Evolutionary conservation across 495 filamentous ascomycete species (phyloP).

Genomic region (Xylaria castorea): DNA sequence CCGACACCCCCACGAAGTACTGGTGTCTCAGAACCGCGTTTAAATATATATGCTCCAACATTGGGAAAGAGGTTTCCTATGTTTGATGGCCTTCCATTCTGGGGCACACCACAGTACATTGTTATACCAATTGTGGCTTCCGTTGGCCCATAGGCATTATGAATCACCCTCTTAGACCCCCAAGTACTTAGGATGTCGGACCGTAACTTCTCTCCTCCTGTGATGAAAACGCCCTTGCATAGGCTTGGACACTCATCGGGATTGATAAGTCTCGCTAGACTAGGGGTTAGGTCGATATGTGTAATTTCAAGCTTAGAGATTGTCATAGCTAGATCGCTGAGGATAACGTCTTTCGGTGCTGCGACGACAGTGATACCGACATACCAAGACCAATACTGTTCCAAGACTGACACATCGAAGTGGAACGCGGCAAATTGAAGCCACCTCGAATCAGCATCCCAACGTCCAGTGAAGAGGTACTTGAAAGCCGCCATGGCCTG

Average conservation of each 20-base stretch:
- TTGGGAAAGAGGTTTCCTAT: conserved; percentile 86
- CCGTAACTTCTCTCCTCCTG: conserved; percentile 73
- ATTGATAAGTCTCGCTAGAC: conserved; percentile 64
- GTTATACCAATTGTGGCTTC: conserved; percentile 90
- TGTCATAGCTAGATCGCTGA: conserved; percentile 74
- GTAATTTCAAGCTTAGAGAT: conserved; percentile 78
- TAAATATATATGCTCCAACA: conserved; percentile 80
- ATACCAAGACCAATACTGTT: conserved; percentile 91
- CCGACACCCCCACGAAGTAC: conserved; percentile 81
- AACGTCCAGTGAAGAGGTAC: conserved; percentile 69
- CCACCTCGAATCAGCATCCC: conserved; percentile 74
- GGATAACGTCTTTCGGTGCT: conserved; percentile 76
- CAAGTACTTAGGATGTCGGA: conserved; percentile 76
- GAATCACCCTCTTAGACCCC: conserved; percentile 69
- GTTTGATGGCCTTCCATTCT: conserved; percentile 77
- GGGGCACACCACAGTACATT: conserved; percentile 74
- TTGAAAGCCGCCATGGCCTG: conserved; percentile 80
- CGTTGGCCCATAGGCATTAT: conserved; percentile 84
- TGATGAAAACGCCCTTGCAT: conserved; percentile 76
- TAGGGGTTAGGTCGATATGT: conserved; percentile 83
- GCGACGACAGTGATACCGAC: conserved; percentile 81
- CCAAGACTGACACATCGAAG: conserved; percentile 86
- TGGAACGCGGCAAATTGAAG: conserved; percentile 89
- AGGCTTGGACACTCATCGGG: conserved; percentile 73
- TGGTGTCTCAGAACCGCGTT: conserved; percentile 68